A percentile compares a stretch with the other conserved stretches of the same genome.
phyloP scores from a whole-genome alignment of 148 eudicot genomes.

The Euryodendron excelsum region DNA sequence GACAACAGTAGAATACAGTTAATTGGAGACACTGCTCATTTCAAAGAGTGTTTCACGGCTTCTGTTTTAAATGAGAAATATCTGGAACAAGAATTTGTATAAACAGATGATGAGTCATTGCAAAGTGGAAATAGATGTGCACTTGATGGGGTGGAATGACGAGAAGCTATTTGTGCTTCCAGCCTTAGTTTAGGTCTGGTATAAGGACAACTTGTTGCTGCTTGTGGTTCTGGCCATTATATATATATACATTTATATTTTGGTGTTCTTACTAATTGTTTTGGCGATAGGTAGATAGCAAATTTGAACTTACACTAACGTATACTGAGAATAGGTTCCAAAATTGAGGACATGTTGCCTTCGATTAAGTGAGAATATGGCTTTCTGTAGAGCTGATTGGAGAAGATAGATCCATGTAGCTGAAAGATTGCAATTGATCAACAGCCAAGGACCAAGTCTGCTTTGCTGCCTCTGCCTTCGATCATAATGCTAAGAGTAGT shows the following conservation, averaged over 20 bases:
- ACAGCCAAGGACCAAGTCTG: too few relatives aligned
- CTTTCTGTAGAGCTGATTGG: background rate
- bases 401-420: background rate
- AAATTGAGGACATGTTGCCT: background rate
- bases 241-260: background rate
- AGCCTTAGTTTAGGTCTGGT: background rate
- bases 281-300: background rate
- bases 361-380: background rate
- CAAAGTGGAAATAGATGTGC: background rate
- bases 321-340: background rate
- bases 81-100: background rate
- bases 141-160: background rate
- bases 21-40: background rate
- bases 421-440: background rate
- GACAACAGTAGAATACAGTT: too few relatives aligned
- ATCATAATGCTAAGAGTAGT: too few relatives aligned
- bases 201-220: background rate
- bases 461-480: background rate
- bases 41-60: background rate
- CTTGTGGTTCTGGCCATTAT: background rate
- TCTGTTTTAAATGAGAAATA: background rate
- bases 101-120: background rate
- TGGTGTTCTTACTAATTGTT: background rate
- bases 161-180: background rate
- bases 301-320: background rate